These are phyloP conservation scores for Pluteus cervinus DNA, from an alignment of 768 basidiomycete genomes.

Conservation along the genomic window DNA sequence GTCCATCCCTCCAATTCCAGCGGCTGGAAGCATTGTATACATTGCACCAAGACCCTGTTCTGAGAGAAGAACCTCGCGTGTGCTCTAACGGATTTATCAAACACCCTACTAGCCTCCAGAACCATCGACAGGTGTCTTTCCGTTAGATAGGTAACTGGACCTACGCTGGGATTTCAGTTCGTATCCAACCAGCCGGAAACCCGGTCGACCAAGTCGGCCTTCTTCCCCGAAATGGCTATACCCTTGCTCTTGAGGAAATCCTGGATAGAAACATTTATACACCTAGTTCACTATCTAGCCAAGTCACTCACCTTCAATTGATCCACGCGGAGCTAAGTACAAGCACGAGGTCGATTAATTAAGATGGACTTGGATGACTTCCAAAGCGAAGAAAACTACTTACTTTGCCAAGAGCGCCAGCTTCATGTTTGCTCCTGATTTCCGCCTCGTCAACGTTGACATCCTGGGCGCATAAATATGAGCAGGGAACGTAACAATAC, in stretches of 20 bases:
- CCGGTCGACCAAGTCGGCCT: constrained; percentile 65
- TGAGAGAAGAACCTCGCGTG: no score
- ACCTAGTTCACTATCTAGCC: constrained; percentile 3
- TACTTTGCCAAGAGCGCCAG: constrained; percentile 63
- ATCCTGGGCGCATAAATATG: constrained; percentile 33
- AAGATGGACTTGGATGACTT: constrained; percentile 5
- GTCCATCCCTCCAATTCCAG: no score
- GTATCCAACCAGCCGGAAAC: constrained; percentile 56
- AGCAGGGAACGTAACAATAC: constrained; percentile 3
- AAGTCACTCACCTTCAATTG: constrained; percentile 59
- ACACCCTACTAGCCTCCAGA: no score
- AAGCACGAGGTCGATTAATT: constrained; percentile 7
- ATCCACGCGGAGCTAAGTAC: constrained; percentile 61
- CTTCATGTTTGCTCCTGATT: constrained; percentile 59
- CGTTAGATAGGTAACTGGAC: no score
- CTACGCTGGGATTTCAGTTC: constrained; percentile 17
- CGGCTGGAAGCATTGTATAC: no score
- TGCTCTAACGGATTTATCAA: no score
- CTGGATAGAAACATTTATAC: constrained; percentile 25
- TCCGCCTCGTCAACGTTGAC: constrained; percentile 65
- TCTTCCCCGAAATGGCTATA: constrained; percentile 57
- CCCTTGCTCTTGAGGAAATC: constrained; percentile 72
- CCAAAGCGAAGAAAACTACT: constrained; percentile 11
- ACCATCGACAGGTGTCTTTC: no score
- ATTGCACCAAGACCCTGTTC: no score